Evolutionary conservation across 2,329 filamentous ascomycete genomes (phyloP).

Genomic region (Aspergillus fructus): DNA sequence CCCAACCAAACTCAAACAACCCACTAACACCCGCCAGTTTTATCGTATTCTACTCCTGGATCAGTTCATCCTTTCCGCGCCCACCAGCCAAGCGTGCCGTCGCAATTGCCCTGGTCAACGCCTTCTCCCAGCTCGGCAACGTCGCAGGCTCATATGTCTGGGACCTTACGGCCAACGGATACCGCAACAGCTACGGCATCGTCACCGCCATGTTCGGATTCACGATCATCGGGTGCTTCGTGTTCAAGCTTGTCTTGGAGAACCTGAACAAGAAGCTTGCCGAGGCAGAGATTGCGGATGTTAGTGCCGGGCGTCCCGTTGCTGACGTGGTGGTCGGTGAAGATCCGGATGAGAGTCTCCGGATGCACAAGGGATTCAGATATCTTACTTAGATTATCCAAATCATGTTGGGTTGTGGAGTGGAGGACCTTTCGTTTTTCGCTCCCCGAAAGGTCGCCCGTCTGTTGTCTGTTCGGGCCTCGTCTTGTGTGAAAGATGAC

Average conservation of each 20-base stretch:
- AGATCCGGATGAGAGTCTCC: conserved; percentile 22
- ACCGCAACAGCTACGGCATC: conserved; percentile 64
- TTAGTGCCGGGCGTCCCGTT: conserved; percentile 4
- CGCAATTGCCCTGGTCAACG: conserved; percentile 73
- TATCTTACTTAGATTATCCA: conserved; percentile 23
- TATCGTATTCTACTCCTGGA: conserved; percentile 32
- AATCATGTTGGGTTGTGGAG: background rate
- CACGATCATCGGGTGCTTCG: conserved; percentile 48
- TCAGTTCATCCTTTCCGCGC: conserved; percentile 56
- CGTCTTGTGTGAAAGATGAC: background rate
- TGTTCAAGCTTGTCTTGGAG: conserved; percentile 49
- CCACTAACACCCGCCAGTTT: conserved; percentile 7
- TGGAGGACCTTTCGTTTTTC: background rate
- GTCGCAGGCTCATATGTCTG: conserved; percentile 64
- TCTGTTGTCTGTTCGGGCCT: too few species aligned
- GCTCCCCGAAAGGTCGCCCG: background rate
- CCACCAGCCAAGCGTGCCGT: conserved; percentile 72
- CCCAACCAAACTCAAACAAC: background rate
- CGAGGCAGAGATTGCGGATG: conserved; percentile 3
- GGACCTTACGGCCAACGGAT: conserved; percentile 59
- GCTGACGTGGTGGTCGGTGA: conserved; percentile 4
- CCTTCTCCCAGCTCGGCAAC: conserved; percentile 59
- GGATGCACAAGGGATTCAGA: conserved; percentile 29
- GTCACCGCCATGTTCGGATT: conserved; percentile 65
- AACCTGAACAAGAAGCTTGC: conserved; percentile 28